These are phyloP conservation scores for Trifolium repens DNA, from an alignment of 306 rosid species.

Conservation along the genomic window DNA sequence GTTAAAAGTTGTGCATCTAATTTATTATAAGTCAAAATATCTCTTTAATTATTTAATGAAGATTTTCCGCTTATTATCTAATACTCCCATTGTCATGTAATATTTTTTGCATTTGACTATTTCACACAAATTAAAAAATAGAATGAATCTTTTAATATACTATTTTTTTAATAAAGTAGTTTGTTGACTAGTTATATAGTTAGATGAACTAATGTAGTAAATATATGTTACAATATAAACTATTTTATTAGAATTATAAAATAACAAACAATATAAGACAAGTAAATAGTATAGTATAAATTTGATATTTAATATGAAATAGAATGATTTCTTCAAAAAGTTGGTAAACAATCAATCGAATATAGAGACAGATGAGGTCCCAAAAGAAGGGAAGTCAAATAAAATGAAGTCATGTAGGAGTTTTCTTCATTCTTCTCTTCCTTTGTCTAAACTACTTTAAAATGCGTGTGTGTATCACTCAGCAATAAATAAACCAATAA, in stretches of 20 bases:
- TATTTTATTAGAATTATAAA: not conserved
- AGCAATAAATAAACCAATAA: constrained; percentile 1
- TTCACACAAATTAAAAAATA: too few species aligned
- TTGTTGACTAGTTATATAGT: too few species aligned
- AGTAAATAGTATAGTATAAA: not conserved
- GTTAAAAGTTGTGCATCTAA: too few species aligned
- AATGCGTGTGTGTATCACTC: constrained; percentile 14
- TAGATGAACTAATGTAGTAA: not conserved
- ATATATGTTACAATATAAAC: not conserved
- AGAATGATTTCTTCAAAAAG: not conserved
- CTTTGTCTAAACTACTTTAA: not conserved
- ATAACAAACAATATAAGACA: not conserved
- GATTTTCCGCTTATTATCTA: too few species aligned
- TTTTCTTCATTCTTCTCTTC: constrained; percentile 26
- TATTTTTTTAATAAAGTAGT: too few species aligned
- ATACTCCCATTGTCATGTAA: too few species aligned
- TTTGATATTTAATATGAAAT: not conserved
- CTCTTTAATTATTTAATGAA: too few species aligned
- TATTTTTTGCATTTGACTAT: too few species aligned
- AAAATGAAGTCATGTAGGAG: constrained; percentile 8
- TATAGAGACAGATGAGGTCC: constrained; percentile 27
- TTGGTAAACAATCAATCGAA: not conserved
- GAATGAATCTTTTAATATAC: too few species aligned
- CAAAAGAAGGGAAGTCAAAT: constrained; percentile 34
- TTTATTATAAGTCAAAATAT: too few species aligned